Percentiles rank a stretch among this genome's conserved stretches.
Conservation (phyloP, 768 basidiomycete genomes). For the Pleurotus cornucopiae region DNA sequence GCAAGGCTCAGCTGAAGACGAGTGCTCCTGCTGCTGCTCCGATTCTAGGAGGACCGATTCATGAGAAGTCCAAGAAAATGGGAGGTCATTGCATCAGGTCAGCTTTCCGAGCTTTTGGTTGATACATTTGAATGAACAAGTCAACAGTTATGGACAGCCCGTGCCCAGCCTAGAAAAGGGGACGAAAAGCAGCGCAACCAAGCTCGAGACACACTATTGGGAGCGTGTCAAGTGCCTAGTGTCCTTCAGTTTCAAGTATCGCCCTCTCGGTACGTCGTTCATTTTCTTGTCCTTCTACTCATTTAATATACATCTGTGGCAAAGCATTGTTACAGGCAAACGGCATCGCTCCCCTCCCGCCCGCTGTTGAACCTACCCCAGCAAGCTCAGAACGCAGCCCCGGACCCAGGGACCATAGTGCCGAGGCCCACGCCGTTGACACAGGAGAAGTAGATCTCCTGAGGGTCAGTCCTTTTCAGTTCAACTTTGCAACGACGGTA, state of each 20-base stretch:
- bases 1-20: neutral
- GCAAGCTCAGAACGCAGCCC: neutral
- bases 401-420: too few relatives aligned
- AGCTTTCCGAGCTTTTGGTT: neutral
- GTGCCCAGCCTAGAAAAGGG: too few relatives aligned
- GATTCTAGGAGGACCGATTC: constrained; percentile 10
- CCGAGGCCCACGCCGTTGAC: too few relatives aligned
- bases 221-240: neutral
- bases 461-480: too few relatives aligned
- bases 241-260: constrained; percentile 14
- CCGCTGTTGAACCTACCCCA: neutral
- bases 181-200: neutral
- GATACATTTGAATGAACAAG: neutral
- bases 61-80: constrained; percentile 23
- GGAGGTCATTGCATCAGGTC: constrained; percentile 21
- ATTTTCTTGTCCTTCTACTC: neutral
- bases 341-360: neutral
- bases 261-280: constrained; percentile 15
- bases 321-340: neutral
- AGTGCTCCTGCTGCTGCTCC: neutral
- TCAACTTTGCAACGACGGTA: too few relatives aligned
- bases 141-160: neutral
- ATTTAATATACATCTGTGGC: neutral
- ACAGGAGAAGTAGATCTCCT: too few relatives aligned
- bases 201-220: neutral